Conservation (phyloP, 768 basidiomycete genomes). For the Leccinum rimulosum region DNA sequence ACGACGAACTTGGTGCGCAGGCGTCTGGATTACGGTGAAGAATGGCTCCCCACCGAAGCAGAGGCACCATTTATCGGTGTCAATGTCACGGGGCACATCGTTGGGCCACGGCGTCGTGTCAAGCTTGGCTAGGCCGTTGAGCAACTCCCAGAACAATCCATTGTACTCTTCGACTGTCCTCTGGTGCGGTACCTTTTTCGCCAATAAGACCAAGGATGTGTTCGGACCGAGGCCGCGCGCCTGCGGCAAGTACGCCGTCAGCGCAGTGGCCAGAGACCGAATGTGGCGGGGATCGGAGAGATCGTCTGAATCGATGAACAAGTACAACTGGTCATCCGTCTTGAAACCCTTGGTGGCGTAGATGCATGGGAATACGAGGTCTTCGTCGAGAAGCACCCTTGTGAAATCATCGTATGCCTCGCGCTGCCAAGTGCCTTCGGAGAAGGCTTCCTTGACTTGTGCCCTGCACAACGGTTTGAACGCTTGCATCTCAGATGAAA, state of each 20-base stretch:
- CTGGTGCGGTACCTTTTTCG: constrained; percentile 9
- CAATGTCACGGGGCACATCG: constrained; percentile 17
- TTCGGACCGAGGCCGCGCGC: constrained; percentile 19
- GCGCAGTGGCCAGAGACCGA: constrained; percentile 14
- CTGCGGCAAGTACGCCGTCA: constrained; percentile 15
- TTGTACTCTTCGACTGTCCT: constrained; percentile 22
- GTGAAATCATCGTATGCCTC: constrained; percentile 19
- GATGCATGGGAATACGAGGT: constrained; percentile 21
- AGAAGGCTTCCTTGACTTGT: constrained; percentile 12
- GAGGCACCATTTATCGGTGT: constrained; percentile 21
- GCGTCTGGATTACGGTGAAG: constrained; percentile 22
- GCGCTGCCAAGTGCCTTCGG: constrained; percentile 18
- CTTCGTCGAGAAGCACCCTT: constrained; percentile 21
- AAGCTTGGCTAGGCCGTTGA: constrained; percentile 19
- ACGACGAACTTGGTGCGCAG: constrained; percentile 23
- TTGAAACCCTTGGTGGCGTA: constrained; percentile 25
- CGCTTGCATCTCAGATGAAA: no score
- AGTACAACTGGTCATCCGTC: constrained; percentile 18
- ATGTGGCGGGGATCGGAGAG: constrained; percentile 22
- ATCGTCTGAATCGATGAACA: constrained; percentile 25
- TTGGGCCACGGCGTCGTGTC: constrained; percentile 18
- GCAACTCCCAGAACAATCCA: constrained; percentile 17
- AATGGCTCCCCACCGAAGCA: constrained; percentile 23
- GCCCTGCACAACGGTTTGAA: constrained; percentile 7
- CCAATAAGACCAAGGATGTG: constrained; percentile 19